A percentile compares a stretch with the other conserved stretches of the same genome.
Evolutionary conservation across 2,329 filamentous ascomycete species (phyloP).

Genomic region (Diaporthe sp.): DNA sequence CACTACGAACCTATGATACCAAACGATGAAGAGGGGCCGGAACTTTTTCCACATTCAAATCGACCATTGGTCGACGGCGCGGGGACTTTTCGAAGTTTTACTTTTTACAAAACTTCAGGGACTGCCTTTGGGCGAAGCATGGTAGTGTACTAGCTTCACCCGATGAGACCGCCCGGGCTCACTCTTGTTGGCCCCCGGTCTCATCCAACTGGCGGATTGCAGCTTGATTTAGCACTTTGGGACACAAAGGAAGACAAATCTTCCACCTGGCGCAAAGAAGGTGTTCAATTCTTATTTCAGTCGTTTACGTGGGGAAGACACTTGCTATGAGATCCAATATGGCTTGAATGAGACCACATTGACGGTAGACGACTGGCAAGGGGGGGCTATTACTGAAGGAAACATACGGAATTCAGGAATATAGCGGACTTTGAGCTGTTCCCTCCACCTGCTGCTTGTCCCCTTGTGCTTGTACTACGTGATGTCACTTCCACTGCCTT

Average conservation of each 20-base stretch:
- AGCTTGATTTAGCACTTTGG: conserved; percentile 18
- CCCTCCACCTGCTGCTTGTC: neutral
- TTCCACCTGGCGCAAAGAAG: conserved; percentile 32
- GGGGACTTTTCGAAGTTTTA: conserved; percentile 8
- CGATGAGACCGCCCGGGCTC: too few species aligned
- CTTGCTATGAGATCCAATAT: conserved; percentile 18
- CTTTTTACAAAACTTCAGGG: conserved; percentile 4
- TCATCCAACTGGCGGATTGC: conserved; percentile 8
- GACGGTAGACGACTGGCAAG: conserved; percentile 16
- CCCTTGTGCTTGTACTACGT: neutral
- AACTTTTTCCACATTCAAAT: conserved; percentile 31
- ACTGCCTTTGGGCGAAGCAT: conserved; percentile 13
- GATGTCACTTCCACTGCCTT: neutral
- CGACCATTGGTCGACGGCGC: conserved; percentile 31
- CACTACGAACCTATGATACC: conserved; percentile 35
- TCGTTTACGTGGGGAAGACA: conserved; percentile 18
- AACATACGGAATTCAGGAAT: conserved; percentile 3
- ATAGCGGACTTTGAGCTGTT: conserved; percentile 9
- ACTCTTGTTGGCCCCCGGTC: neutral
- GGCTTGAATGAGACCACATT: conserved; percentile 27
- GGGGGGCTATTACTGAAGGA: conserved; percentile 13
- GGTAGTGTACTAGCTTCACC: conserved; percentile 17
- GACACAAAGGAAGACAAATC: conserved; percentile 3
- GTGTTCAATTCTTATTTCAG: conserved; percentile 33
- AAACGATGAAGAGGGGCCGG: conserved; percentile 19